Base-by-base conservation (phyloP, 1,139 yeast species). In the Yamadazyma triangularis region DNA sequence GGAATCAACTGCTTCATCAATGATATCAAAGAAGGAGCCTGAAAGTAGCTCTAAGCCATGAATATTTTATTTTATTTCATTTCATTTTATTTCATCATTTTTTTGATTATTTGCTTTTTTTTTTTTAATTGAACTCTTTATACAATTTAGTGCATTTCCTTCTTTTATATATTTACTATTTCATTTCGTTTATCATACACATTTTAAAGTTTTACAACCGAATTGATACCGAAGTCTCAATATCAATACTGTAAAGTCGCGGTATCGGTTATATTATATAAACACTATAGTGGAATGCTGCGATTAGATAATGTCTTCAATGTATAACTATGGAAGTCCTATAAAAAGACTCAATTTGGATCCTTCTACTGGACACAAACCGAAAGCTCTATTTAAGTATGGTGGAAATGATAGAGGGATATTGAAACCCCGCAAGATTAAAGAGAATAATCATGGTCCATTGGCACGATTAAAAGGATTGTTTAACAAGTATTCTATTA, bases 401-500 rank as follows among this genome's bases (percentile, higher is more conserved):
- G 6, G 8, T 9, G 9, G 9, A 6, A 6, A 7, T 18, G 20
- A 18, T 7, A 18, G 20, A 18, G 20, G 20, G 6, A 18, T 18
- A 15, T 24, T 34, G 26, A 27, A 24, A 10, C 20, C 8, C 22
- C 15, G 29, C n/a, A 15, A 15, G 11, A n/a, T 27, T 13, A 25
- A 23, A 15, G 27, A 27, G n/a, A 32, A 30, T 4, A n/a, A n/a
- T n/a, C n/a, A n/a, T n/a, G 44, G 46, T 2, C 26, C 42, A 10
- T 18, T 43, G 13, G 25, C 30, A 12, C 39, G 34, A 30, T 32
- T 43, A 9, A 34, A 35, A 20, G 25, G 18, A 4, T 40, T 42
- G 18, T 39, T 43, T 27, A 34, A 33, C 16, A 31, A 31, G 15
- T 43, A 43, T 33, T 35, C 44, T 1, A 27, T 44, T 11, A 26